phyloP scores from a whole-genome alignment of 352 stramenopile genomes.

The Phytophthora cryptogea region DNA sequence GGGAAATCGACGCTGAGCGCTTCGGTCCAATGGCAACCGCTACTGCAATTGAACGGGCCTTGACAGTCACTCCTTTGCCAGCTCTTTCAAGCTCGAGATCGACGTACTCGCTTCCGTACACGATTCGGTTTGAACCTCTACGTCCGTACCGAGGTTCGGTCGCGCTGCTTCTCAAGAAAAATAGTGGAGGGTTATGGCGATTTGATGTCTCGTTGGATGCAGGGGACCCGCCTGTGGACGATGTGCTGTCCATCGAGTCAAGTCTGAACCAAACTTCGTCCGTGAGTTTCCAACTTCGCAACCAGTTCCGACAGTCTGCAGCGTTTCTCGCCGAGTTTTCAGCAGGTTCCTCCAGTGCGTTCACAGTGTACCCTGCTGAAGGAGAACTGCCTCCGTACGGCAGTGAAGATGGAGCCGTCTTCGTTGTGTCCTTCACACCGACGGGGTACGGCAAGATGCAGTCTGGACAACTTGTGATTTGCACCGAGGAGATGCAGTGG shows the following conservation, averaged over 20 bases:
- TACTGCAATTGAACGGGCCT: slow-evolving; percentile 52
- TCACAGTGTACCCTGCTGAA: slow-evolving; percentile 85
- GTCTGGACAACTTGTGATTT: slow-evolving; percentile 84
- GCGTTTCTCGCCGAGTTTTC: slow-evolving; percentile 90
- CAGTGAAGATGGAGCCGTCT: slow-evolving; percentile 66
- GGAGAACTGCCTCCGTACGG: slow-evolving; percentile 81
- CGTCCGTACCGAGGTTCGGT: slow-evolving; percentile 81
- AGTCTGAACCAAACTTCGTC: slow-evolving; percentile 84
- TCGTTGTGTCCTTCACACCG: slow-evolving; percentile 91
- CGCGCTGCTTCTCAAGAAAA: slow-evolving; percentile 78
- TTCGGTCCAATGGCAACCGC: slow-evolving; percentile 58
- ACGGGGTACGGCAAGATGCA: slow-evolving; percentile 93
- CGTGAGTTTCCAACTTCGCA: slow-evolving; percentile 87
- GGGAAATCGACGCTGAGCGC: slow-evolving; percentile 62
- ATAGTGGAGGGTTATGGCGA: slow-evolving; percentile 83
- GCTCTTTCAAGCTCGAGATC: slow-evolving; percentile 3
- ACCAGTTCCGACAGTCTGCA: slow-evolving; percentile 79
- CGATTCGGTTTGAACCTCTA: slow-evolving; percentile 85
- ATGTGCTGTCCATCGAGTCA: slow-evolving; percentile 88
- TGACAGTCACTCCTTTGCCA: slow-evolving; percentile 47
- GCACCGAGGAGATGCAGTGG: slow-evolving; percentile 93
- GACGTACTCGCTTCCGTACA: slow-evolving; percentile 42
- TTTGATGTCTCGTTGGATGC: slow-evolving; percentile 88
- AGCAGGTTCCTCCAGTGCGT: slow-evolving; percentile 81
- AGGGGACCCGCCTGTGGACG: slow-evolving; percentile 81